Evolutionary conservation across 2,329 filamentous ascomycete species (phyloP), one percentile per base, ranked within the genome.

Genomic region (Diaporthe velutina): DNA sequence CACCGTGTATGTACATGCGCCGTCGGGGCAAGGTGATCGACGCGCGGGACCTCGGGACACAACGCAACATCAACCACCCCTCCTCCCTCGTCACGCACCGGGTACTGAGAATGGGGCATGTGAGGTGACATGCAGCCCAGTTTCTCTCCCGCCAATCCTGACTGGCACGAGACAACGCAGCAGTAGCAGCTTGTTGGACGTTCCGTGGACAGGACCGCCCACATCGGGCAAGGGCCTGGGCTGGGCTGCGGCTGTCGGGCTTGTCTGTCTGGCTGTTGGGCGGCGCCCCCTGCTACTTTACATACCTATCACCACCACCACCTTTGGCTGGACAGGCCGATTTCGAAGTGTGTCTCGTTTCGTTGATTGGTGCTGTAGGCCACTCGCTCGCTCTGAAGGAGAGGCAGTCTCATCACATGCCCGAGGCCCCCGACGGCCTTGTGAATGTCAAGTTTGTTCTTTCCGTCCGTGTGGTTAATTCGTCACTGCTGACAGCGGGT

Each of bases 1-100:
- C 8, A 10, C 42, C 28, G 50, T 52, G 50, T 9, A 48, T 4
- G 19, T 66, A 67, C 30, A 40, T 38, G 28, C 48, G 60, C 22
- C 42, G 30, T 17, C 30, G 12, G 13, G 61, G 61, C 17, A 33
- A 66, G 61, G 7, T 67, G 61, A 67, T 50, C 61, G 61, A 35
- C 61, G 42, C 40, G 42, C 61, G 61, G 61, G 61, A 67, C 61
- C 40, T 28, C 61, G 61, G 61, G 61, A 67, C 61, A 67, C 40
- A 22, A 64, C 60, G 60, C 61, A 35, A 50, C 61, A 48, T 66
- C 22, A 30, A 28, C 19, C 58, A 66, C 40, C 60, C n/a, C 42
- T 35, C 52, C 52, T 19, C 42, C 38, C 35, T 61, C 54, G n/a
- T n/a, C n/a, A n/a, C n/a, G 33, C 55, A 60, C 25, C 30, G 22